Base-by-base conservation (phyloP, 2,329 filamentous ascomycete species). In the Stachybotrys elegans region DNA sequence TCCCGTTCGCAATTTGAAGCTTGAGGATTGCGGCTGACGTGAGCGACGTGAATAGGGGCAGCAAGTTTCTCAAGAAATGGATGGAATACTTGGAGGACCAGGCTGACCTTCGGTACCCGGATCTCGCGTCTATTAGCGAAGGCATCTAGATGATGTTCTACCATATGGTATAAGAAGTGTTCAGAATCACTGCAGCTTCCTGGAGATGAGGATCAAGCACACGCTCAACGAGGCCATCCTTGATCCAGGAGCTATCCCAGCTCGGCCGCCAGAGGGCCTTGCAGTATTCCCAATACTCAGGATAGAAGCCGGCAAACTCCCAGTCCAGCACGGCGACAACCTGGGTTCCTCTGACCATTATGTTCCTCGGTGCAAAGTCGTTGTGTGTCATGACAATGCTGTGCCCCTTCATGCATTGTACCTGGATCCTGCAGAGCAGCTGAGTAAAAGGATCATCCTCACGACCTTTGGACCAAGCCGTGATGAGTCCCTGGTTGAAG, bases 61-160 rank as follows among this genome's bases (percentile, higher is more conserved):
- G 87, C 65, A 75, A 74, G 46, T 97, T 95, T 60, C 74, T 97
- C 49, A 90, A 88, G 65, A 76, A 76, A 49, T 97, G 92, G 93
- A 95, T 96, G 88, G 79, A 76, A 9, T 92, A 86, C 62, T 72
- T 97, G 22, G 92, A 97, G 65, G 88, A 95, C 51, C 73, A 95
- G 57, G 86, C 90, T 7, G 92, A 97, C 68, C 69, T 97, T 53
- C 76, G 93, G 59, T 97, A 96, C 66, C 89, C 92, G 4, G 86
- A 93, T 59, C 59, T 82, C 31, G 63, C 70, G 6, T 63, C 62
- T 12, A 50, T 76, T 19, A 46, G 49, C 21, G 50, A 55, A 32
- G 44, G n/a, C n/a, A n/a, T n/a, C 46, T 34, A 43, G 9, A 42
- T 57, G 29, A 42, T 13, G 3, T 34, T 7, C 31, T 29, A 29